Evolutionary conservation across 768 basidiomycete species (phyloP), one percentile per base, ranked within the genome.

Genomic region (Suillus lakei): DNA sequence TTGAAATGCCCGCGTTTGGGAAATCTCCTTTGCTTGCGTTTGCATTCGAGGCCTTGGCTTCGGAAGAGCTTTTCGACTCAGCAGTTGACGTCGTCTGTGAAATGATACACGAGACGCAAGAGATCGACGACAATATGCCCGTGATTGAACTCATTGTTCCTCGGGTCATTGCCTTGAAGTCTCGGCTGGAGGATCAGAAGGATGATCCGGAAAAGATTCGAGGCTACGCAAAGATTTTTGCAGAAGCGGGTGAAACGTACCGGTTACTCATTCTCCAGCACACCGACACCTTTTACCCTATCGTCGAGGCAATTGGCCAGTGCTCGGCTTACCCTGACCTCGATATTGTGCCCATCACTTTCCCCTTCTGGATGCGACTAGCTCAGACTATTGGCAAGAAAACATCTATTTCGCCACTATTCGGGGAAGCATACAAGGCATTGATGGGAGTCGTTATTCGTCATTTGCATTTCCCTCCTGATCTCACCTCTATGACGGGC

Each of bases 201-300:
- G 91, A 94, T 18, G 96, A 99, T 71, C 83, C 91, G 2, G 98
- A 99, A 51, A 90, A 88, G 75, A 90, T 98, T 74, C 86, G 90
- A 72, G 96, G 96, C 32, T 91, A 88, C 72, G 93, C 96, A 59
- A 90, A 94, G 62, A 88, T 99, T 64, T 95, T 99, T 72, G 86
- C 93, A n/a, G 98, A 99, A 79, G 96, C 98, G 0, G 98, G 98
- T 58, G 98, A 99, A 78, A 95, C 93, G 3, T 99, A 99, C 78
- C 92, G 94, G 56, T 80, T 91, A 58, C 84, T 99, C 21, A 85
- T 99, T 65, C 81, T 97, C 28, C 91, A 92, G 68, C 96, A 99
- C 74, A 89, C 92, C 9, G 91, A 95, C 66, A 91, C 92, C 0
- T 98, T 99, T 79, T 93, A 95, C 78, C 95, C 97, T 0, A 88